A percentile compares a stretch with the other conserved stretches of the same genome.
Conservation (phyloP, 805 yeast genomes). For the Komagataella ulmi region DNA sequence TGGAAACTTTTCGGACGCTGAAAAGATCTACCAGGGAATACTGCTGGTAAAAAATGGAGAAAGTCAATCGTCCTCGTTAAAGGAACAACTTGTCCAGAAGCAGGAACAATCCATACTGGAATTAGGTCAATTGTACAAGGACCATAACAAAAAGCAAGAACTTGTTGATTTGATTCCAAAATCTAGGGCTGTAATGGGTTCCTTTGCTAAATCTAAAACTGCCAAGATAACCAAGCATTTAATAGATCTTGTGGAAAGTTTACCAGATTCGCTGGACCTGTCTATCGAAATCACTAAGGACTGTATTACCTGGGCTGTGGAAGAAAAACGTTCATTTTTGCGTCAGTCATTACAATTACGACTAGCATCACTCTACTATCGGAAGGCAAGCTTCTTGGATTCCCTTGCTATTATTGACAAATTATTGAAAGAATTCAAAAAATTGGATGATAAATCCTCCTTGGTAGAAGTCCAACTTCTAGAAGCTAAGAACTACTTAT, state of each 20-base stretch:
- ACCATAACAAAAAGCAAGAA: conserved; percentile 29
- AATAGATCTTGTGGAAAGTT: conserved; percentile 62
- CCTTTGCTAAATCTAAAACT: conserved; percentile 85
- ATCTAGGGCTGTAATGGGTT: conserved; percentile 53
- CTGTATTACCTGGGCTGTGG: conserved; percentile 77
- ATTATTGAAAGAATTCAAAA: conserved; percentile 75
- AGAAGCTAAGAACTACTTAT: conserved; percentile 83
- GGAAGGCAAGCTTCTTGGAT: conserved; percentile 48
- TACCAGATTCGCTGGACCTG: conserved; percentile 46
- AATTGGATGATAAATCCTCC: conserved; percentile 89
- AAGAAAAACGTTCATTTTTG: conserved; percentile 74
- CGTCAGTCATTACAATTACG: conserved; percentile 82
- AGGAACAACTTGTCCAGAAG: conserved; percentile 20
- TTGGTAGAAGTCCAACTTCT: conserved; percentile 90
- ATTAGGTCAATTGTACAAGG: conserved; percentile 60
- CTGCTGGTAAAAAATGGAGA: conserved; percentile 15
- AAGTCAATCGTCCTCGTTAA: background rate
- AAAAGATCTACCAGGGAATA: conserved; percentile 38
- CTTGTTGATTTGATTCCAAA: conserved; percentile 50
- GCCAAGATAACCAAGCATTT: conserved; percentile 79
- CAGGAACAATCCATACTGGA: conserved; percentile 65
- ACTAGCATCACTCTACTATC: conserved; percentile 62
- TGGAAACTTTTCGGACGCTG: conserved; percentile 44
- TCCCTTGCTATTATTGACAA: conserved; percentile 61
- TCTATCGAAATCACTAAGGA: conserved; percentile 67